Base-by-base conservation (phyloP, 306 rosid genomes). In the Herpetospermum pedunculosum region DNA sequence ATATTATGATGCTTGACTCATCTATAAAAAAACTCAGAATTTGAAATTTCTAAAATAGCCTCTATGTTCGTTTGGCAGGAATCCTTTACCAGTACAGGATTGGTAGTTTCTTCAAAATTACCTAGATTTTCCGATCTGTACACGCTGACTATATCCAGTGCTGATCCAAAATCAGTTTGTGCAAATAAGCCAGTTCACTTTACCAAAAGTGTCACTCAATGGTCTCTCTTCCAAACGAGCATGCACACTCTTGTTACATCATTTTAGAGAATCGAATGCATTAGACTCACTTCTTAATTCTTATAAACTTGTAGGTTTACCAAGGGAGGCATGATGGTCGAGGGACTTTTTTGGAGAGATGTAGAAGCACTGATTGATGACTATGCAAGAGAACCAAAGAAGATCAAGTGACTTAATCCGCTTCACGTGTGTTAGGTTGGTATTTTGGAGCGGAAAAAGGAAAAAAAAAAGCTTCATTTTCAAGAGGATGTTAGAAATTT, bases 111-210 rank as follows among this genome's bases (percentile, higher is more conserved):
- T 67, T 86, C 89, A 80, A 81, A 86, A 69, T 44, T 86, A 43
- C 87, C 89, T 8, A 79, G 87, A 75, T 85, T 85, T 80, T 85
- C 85, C 6, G 89, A 85, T 53, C 49, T 77, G 79, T 85, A 81
- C 81, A 83, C 89, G 0, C 85, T 85, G 52, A 80, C 46, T n/a
- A 77, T 83, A 46, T 81, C 80, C 15, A 83, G 87, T 43, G 81
- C 85, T 40, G 89, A 85, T 80, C 85, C 85, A n/a, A 85, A 85
- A 76, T 85, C 85, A 28, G 77, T 85, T 69, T 85, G 85, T 59
- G 84, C 87, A 64, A 79, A 85, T 72, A 60, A 54, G 53, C 77
- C 83, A 16, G 87, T 75, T 25, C 78, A 76, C 54, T 77, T 78
- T 25, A 85, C 87, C 67, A 83, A 76, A 62, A 85, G 84, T 75